These are phyloP conservation scores for Coemansia sp. DNA, from an alignment of 192 early-diverging fungal genomes.

Conservation along the genomic window DNA sequence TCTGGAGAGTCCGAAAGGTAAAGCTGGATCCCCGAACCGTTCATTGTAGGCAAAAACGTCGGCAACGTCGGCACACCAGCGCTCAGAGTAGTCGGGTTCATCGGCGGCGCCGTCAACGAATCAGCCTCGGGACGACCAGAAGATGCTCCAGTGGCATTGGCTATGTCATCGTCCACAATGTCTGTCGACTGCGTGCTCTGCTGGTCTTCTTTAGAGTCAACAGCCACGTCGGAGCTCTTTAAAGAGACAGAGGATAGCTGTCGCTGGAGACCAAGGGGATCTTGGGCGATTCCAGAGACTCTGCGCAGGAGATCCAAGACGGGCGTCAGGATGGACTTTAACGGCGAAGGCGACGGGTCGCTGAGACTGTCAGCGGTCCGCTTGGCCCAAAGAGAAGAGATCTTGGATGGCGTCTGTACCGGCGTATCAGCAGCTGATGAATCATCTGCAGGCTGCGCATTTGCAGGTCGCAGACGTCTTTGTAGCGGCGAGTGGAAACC, in stretches of 20 bases:
- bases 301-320: conserved; percentile 43
- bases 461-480: conserved; percentile 4
- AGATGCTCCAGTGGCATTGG: conserved; percentile 20
- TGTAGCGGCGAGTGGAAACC: conserved; percentile 25
- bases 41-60: conserved; percentile 10
- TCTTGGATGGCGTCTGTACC: conserved; percentile 4
- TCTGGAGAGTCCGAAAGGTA: conserved; percentile 31
- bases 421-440: conserved; percentile 8
- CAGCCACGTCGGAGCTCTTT: background rate
- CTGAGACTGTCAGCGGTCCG: background rate
- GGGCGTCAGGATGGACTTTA: conserved; percentile 49
- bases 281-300: conserved; percentile 45
- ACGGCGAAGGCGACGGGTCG: conserved; percentile 34
- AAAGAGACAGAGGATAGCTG: conserved; percentile 1
- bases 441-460: background rate
- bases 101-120: conserved; percentile 50
- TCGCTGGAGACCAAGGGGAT: conserved; percentile 22
- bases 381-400: conserved; percentile 15
- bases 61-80: conserved; percentile 3
- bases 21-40: conserved; percentile 27
- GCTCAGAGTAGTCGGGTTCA: conserved; percentile 45
- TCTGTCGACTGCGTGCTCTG: conserved; percentile 10
- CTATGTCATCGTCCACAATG: conserved; percentile 7
- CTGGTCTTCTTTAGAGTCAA: conserved; percentile 6
- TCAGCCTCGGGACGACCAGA: conserved; percentile 28